Evolutionary conservation across 2,329 filamentous ascomycete genomes (phyloP).

Genomic region (Alternaria alternata): DNA sequence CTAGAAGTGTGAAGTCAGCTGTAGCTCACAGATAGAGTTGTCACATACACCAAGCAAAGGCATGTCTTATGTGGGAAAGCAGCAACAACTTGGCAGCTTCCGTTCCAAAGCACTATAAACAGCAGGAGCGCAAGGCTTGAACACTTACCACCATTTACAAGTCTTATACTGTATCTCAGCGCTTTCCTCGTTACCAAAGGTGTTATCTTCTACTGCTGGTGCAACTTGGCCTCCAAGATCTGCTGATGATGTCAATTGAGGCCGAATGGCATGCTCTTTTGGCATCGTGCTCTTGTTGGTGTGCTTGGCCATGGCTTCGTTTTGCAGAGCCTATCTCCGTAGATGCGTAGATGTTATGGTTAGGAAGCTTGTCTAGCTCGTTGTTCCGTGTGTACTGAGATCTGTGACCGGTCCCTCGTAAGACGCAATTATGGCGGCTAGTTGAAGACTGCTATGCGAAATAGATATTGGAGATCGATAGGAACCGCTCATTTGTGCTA

Average conservation of each 20-base stretch:
- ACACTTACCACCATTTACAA: slow-evolving; percentile 57
- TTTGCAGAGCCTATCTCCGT: background rate
- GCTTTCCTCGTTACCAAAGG: slow-evolving; percentile 41
- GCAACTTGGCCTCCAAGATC: slow-evolving; percentile 25
- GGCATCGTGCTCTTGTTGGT: background rate
- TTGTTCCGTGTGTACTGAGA: background rate
- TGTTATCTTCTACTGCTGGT: slow-evolving; percentile 9
- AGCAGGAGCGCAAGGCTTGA: background rate
- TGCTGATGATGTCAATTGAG: background rate
- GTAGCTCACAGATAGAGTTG: background rate
- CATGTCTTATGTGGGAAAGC: background rate
- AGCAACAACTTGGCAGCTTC: background rate
- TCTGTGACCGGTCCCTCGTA: background rate
- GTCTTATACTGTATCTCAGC: slow-evolving; percentile 61
- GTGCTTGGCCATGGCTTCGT: background rate
- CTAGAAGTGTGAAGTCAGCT: slow-evolving; percentile 4
- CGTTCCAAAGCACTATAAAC: background rate
- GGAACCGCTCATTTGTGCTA: background rate
- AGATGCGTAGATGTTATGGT: background rate
- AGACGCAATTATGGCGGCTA: background rate
- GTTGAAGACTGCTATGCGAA: background rate
- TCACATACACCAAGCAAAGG: background rate
- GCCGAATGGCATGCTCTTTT: background rate
- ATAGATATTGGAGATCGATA: background rate
- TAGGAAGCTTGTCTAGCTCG: background rate